Percentiles rank a stretch among this genome's conserved stretches.
These are phyloP conservation scores for Eucalyptus fibrosa DNA, from an alignment of 345 rosid genomes.

Conservation along the genomic window DNA sequence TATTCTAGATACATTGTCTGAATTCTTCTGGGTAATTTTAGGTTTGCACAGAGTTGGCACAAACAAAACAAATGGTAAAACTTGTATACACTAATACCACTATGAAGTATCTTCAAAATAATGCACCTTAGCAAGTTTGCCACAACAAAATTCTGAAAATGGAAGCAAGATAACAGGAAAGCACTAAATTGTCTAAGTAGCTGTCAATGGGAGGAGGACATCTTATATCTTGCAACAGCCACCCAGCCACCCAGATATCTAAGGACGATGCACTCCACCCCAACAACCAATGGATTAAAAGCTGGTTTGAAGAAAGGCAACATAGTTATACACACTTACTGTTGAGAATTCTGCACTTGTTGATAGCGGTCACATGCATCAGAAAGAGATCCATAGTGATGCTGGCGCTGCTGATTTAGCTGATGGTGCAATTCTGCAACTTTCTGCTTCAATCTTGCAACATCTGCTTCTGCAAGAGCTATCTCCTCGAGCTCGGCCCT, in stretches of 20 bases:
- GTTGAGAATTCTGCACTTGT: constrained; percentile 66
- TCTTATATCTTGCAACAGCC: background rate
- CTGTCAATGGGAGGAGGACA: background rate
- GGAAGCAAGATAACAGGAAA: background rate
- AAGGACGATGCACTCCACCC: background rate
- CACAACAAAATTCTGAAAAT: background rate
- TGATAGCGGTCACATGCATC: constrained; percentile 70
- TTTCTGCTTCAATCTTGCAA: constrained; percentile 96
- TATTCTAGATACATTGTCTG: background rate
- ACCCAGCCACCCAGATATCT: background rate
- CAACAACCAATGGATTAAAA: background rate
- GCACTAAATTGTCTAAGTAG: background rate
- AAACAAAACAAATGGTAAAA: background rate
- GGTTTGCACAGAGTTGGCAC: background rate
- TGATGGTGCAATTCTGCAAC: constrained; percentile 99
- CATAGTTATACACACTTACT: constrained; percentile 34
- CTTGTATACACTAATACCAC: background rate
- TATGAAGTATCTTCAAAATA: background rate
- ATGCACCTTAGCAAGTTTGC: background rate
- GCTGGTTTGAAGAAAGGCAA: background rate
- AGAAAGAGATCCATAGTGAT: constrained; percentile 67
- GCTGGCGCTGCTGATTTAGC: constrained; percentile 93
- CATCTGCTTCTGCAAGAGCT: constrained; percentile 99
- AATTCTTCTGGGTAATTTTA: background rate
- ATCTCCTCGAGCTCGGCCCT: constrained; percentile 99